A percentile compares a stretch with the other conserved stretches of the same genome.
phyloP scores from a whole-genome alignment of 768 basidiomycete species.

The Lentinula lateritia region DNA sequence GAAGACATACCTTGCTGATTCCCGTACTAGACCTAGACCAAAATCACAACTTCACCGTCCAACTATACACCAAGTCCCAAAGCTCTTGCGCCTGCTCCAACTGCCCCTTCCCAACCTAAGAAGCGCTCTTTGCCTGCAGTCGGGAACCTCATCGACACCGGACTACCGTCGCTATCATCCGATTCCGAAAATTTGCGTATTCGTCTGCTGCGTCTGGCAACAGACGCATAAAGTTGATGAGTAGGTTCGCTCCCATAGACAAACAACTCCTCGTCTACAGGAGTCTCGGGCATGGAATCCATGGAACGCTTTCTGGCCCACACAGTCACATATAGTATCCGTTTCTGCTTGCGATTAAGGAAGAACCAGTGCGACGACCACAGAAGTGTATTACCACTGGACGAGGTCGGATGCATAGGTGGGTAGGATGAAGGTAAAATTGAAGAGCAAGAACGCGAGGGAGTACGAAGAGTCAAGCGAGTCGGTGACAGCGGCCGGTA shows the following conservation, averaged over 20 bases:
- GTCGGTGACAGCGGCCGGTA: not conserved
- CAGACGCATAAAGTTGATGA: not conserved
- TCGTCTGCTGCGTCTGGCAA: not conserved
- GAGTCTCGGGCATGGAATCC: slow-evolving; percentile 22
- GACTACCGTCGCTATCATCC: not conserved
- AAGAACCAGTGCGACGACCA: slow-evolving; percentile 99
- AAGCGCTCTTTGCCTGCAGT: slow-evolving; percentile 48
- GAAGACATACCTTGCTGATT: not conserved
- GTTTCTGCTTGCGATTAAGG: slow-evolving; percentile 86
- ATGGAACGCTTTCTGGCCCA: slow-evolving; percentile 57
- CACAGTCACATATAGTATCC: slow-evolving; percentile 86
- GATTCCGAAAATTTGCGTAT: not conserved
- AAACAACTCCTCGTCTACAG: slow-evolving; percentile 50
- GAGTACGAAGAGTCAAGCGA: not conserved
- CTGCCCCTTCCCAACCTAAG: slow-evolving; percentile 72
- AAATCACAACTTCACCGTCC: not conserved
- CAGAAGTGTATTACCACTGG: slow-evolving; percentile 63
- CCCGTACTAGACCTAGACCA: not conserved
- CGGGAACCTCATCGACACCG: not conserved
- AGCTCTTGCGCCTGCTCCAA: slow-evolving; percentile 78
- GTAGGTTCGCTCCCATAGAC: slow-evolving; percentile 8
- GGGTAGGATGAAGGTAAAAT: not conserved
- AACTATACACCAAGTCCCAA: slow-evolving; percentile 44
- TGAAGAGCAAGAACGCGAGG: not conserved
- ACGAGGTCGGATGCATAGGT: not conserved